phyloP scores from a whole-genome alignment of 2,329 filamentous ascomycete species.

The Ophiocordyceps camponoti-leonardi region DNA sequence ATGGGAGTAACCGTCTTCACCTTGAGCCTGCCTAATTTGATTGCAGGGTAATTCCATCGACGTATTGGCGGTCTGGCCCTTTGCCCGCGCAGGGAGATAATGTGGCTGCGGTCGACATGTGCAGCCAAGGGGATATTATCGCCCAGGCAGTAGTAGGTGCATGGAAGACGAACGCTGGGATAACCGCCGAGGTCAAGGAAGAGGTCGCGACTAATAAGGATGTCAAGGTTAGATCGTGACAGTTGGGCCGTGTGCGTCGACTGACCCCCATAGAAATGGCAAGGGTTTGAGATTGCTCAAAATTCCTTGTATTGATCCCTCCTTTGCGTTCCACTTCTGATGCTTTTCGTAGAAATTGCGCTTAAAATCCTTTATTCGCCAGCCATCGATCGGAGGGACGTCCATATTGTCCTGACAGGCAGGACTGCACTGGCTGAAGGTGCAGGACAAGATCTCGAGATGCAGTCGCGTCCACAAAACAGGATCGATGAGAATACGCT shows the following conservation, averaged over 20 bases:
- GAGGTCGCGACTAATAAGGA: background rate
- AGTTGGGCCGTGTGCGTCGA: background rate
- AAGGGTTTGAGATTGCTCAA: background rate
- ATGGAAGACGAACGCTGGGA: background rate
- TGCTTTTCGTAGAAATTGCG: too few relatives aligned
- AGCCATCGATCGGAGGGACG: background rate
- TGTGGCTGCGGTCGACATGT: background rate
- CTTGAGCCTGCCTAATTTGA: background rate
- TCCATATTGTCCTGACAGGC: background rate
- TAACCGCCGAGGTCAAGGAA: background rate
- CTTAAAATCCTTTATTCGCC: background rate
- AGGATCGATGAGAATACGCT: constrained; percentile 1
- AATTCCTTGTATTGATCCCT: background rate
- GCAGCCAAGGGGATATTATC: background rate
- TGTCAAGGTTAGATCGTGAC: background rate
- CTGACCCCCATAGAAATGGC: background rate
- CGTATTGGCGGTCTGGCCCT: background rate
- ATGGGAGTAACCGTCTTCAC: background rate
- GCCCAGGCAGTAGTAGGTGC: background rate
- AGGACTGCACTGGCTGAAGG: constrained; percentile 1
- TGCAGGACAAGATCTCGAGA: constrained; percentile 1
- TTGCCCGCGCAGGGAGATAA: background rate
- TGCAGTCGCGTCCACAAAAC: constrained; percentile 1
- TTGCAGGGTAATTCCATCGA: background rate
- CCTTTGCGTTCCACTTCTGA: background rate